Conservation (phyloP, 2,329 filamentous ascomycete genomes). For the Sarocladium strictum region DNA sequence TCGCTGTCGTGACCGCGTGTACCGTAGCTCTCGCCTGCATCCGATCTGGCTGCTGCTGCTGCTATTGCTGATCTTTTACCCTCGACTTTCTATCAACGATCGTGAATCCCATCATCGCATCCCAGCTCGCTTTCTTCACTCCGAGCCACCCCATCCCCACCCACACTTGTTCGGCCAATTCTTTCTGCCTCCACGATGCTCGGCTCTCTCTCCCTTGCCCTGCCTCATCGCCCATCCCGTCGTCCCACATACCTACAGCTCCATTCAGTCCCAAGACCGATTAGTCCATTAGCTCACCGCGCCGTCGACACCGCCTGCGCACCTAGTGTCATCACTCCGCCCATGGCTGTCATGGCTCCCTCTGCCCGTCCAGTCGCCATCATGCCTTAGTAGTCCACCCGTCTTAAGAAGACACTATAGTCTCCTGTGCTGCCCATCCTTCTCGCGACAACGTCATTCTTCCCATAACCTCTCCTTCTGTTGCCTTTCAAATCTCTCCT, state of each 20-base stretch:
- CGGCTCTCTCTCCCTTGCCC: conserved; percentile 3
- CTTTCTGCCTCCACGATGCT: background rate
- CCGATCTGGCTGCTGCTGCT: too few relatives aligned
- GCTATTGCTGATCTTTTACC: too few relatives aligned
- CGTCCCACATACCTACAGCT: conserved; percentile 4
- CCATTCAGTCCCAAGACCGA: conserved; percentile 6
- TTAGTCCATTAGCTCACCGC: conserved; percentile 2
- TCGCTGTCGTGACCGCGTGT: too few relatives aligned
- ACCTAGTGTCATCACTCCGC: conserved; percentile 7
- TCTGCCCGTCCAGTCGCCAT: background rate
- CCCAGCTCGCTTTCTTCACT: background rate
- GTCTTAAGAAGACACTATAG: background rate
- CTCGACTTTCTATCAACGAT: too few relatives aligned
- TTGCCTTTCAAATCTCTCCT: background rate
- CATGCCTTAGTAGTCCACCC: background rate
- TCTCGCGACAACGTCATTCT: conserved; percentile 1
- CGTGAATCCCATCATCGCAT: background rate
- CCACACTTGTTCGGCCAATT: background rate
- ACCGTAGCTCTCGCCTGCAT: too few relatives aligned
- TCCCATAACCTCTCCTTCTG: background rate
- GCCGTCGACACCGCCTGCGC: conserved; percentile 1
- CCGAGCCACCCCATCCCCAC: background rate
- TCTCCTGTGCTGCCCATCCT: background rate
- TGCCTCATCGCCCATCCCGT: background rate
- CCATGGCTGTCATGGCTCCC: too few relatives aligned